Evolutionary conservation across 768 basidiomycete species (phyloP).

Genomic region (Termitomyces sp.): DNA sequence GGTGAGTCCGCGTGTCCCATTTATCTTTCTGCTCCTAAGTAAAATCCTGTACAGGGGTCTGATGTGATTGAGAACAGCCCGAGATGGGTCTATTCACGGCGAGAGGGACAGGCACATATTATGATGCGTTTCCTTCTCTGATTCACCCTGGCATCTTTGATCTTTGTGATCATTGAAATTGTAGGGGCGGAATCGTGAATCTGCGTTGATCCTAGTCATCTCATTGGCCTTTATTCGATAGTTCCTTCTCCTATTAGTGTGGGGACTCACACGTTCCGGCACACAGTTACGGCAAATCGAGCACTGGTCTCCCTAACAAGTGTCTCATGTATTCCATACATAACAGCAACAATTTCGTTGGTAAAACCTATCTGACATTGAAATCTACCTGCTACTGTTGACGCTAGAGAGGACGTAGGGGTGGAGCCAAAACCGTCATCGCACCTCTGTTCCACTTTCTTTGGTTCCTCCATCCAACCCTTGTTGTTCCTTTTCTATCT

Average conservation of each 20-base stretch:
- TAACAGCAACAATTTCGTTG: background rate
- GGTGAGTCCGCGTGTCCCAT: background rate
- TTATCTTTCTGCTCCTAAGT: background rate
- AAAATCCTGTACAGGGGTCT: background rate
- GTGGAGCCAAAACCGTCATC: background rate
- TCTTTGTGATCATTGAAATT: background rate
- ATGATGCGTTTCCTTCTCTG: background rate
- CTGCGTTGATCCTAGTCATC: background rate
- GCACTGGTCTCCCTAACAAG: background rate
- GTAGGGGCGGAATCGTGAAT: background rate
- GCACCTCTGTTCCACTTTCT: too few relatives aligned
- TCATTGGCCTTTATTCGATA: background rate
- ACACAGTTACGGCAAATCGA: background rate
- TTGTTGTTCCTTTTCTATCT: background rate
- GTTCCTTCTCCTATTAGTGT: background rate
- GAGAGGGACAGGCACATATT: background rate
- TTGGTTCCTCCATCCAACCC: background rate
- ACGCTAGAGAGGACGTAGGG: background rate
- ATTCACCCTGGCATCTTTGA: background rate
- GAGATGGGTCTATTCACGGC: background rate
- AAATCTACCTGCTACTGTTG: background rate
- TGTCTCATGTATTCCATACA: background rate
- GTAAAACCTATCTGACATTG: background rate
- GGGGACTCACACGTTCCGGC: background rate
- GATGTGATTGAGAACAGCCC: background rate